Evolutionary conservation across 805 yeast species (phyloP).

Genomic region (Kodamaea fukazawae): DNA sequence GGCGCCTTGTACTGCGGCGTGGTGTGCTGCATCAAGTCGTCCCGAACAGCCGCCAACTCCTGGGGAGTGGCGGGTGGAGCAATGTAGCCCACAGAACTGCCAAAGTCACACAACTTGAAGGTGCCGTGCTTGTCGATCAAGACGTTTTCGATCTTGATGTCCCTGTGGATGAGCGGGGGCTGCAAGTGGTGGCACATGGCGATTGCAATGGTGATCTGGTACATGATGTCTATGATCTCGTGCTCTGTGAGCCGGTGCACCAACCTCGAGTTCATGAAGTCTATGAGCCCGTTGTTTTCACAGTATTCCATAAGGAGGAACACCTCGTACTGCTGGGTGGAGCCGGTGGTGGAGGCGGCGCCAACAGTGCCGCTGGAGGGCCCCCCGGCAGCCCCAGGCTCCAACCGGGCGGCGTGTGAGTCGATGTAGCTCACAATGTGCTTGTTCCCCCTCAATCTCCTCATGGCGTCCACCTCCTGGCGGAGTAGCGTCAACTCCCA

Average conservation of each 20-base stretch:
- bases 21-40: slow-evolving; percentile 73
- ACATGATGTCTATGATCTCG: slow-evolving; percentile 67
- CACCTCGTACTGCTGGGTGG: slow-evolving; percentile 66
- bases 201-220: slow-evolving; percentile 68
- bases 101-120: slow-evolving; percentile 78
- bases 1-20: slow-evolving; percentile 86
- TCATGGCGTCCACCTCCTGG: slow-evolving; percentile 98
- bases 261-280: slow-evolving; percentile 72
- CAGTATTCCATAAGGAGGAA: slow-evolving; percentile 80
- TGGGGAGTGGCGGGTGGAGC: slow-evolving; percentile 61
- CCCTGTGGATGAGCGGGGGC: slow-evolving; percentile 76
- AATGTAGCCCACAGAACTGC: slow-evolving; percentile 66
- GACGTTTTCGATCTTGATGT: slow-evolving; percentile 80
- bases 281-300: slow-evolving; percentile 70
- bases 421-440: slow-evolving; percentile 89
- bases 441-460: slow-evolving; percentile 71
- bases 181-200: slow-evolving; percentile 71
- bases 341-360: slow-evolving; percentile 12
- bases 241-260: slow-evolving; percentile 63
- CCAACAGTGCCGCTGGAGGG: slow-evolving; percentile 7
- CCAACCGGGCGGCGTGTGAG: slow-evolving; percentile 84
- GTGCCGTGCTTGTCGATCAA: slow-evolving; percentile 55
- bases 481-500: slow-evolving; percentile 74
- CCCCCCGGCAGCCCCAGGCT: not conserved
- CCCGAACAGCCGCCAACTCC: slow-evolving; percentile 57